Percentiles rank a stretch among this genome's conserved stretches.
Conservation (phyloP, 1,139 yeast genomes). For the Hemisphaericaspora lyxosophila region DNA sequence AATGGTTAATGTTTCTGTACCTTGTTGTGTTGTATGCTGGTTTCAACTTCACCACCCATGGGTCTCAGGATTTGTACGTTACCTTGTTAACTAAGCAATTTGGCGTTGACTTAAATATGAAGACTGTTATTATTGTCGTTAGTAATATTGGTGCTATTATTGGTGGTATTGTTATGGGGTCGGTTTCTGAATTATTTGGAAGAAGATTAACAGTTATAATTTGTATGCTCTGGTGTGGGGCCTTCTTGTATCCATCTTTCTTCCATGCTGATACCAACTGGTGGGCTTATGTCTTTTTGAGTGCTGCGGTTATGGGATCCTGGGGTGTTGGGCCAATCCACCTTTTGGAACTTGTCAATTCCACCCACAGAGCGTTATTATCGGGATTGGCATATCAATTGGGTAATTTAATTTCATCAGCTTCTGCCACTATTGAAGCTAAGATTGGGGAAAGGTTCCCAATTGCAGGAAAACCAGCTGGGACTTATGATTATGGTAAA, state of each 20-base stretch:
- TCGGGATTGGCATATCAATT: slow-evolving; percentile 41
- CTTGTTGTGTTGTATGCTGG: slow-evolving; percentile 48
- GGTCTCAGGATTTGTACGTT: slow-evolving; percentile 55
- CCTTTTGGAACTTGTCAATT: slow-evolving; percentile 36
- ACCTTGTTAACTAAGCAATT: slow-evolving; percentile 46
- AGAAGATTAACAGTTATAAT: slow-evolving; percentile 44
- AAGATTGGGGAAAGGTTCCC: slow-evolving; percentile 33
- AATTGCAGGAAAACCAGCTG: slow-evolving; percentile 15
- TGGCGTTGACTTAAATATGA: slow-evolving; percentile 29
- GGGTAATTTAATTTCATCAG: slow-evolving; percentile 39
- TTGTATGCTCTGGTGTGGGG: slow-evolving; percentile 31
- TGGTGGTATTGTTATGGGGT: slow-evolving; percentile 52
- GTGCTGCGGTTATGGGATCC: slow-evolving; percentile 35
- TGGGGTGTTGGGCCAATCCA: slow-evolving; percentile 42
- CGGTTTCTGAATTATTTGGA: slow-evolving; percentile 45
- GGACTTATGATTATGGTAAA: slow-evolving; percentile 32
- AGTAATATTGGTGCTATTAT: slow-evolving; percentile 51
- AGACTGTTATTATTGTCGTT: slow-evolving; percentile 47
- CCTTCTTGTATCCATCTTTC: slow-evolving; percentile 36
- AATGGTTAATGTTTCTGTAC: slow-evolving; percentile 46
- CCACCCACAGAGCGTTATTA: slow-evolving; percentile 35
- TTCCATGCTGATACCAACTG: slow-evolving; percentile 28
- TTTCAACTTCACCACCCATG: slow-evolving; percentile 54
- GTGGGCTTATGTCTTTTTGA: slow-evolving; percentile 28
- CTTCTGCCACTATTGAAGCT: slow-evolving; percentile 39